phyloP scores from a whole-genome alignment of 2,329 filamentous ascomycete genomes.

The Pseudopithomyces chartarum region DNA sequence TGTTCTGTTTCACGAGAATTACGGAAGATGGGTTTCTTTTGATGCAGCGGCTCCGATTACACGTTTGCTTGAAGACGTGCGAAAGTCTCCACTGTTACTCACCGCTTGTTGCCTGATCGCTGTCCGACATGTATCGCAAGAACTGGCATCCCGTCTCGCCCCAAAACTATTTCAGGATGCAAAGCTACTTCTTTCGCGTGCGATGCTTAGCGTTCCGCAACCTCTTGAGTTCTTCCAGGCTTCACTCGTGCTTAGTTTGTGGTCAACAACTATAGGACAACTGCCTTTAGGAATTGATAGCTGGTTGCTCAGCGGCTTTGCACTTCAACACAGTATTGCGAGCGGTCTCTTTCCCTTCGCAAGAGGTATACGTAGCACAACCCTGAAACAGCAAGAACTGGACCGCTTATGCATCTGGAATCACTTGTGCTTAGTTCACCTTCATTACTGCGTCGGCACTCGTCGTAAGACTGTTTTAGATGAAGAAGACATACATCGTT shows the following conservation, averaged over 20 bases:
- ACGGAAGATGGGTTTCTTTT: conserved; percentile 51
- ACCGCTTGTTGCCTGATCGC: conserved; percentile 49
- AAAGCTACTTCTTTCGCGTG: conserved; percentile 30
- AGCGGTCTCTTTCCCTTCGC: conserved; percentile 41
- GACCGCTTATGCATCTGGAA: conserved; percentile 50
- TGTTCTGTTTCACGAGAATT: conserved; percentile 46
- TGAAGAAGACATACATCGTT: conserved; percentile 45
- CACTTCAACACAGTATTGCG: conserved; percentile 48
- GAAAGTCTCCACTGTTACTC: conserved; percentile 46
- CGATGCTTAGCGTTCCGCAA: conserved; percentile 47
- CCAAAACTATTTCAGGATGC: conserved; percentile 47
- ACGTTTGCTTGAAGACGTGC: conserved; percentile 38
- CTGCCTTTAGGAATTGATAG: conserved; percentile 52
- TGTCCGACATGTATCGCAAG: conserved; percentile 48
- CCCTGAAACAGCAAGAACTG: conserved; percentile 25
- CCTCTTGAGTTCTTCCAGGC: conserved; percentile 52
- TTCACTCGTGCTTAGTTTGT: conserved; percentile 49
- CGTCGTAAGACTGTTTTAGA: conserved; percentile 46
- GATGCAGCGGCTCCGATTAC: conserved; percentile 30
- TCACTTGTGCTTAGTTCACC: conserved; percentile 51
- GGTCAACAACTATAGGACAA: conserved; percentile 54
- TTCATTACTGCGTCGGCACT: conserved; percentile 54
- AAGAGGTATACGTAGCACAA: conserved; percentile 6
- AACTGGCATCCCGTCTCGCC: conserved; percentile 42
- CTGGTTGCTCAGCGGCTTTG: conserved; percentile 52